A percentile compares a stretch with the other conserved stretches of the same genome.
phyloP scores from a whole-genome alignment of 768 basidiomycete genomes.

The Boletus pseudo-olivaceus region DNA sequence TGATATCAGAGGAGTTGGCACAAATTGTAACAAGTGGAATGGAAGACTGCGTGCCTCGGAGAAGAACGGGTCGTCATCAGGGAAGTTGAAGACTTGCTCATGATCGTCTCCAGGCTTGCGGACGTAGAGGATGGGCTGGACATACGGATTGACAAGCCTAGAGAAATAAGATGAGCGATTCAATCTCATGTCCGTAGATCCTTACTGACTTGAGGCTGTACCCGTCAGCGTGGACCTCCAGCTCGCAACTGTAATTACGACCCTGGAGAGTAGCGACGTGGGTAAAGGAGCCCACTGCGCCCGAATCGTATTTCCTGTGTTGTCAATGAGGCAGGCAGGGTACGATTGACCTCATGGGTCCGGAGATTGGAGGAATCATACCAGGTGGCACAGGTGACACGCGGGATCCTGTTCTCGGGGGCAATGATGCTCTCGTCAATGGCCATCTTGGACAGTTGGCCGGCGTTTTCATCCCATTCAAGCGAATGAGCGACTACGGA shows the following conservation, averaged over 20 bases:
- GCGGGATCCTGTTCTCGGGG: conserved; percentile 88
- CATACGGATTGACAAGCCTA: conserved; percentile 90
- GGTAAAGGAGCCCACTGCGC: conserved; percentile 89
- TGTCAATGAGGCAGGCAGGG: conserved; percentile 15
- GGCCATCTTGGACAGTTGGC: conserved; percentile 71
- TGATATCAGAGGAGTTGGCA: conserved; percentile 11
- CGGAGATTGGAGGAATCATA: conserved; percentile 33
- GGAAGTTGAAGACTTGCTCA: conserved; percentile 68
- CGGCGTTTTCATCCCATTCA: conserved; percentile 90
- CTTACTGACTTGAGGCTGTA: conserved; percentile 71
- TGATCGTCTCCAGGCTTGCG: conserved; percentile 80
- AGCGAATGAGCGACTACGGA: conserved; percentile 82
- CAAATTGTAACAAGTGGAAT: background rate
- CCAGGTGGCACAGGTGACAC: conserved; percentile 92
- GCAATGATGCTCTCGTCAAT: conserved; percentile 84
- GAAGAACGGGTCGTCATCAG: conserved; percentile 90
- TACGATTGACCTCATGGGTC: conserved; percentile 9
- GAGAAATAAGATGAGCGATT: conserved; percentile 7
- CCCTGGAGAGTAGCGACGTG: conserved; percentile 93
- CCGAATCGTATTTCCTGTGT: conserved; percentile 88
- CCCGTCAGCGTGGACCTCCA: conserved; percentile 93
- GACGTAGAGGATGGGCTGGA: conserved; percentile 82
- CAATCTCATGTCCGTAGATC: conserved; percentile 4
- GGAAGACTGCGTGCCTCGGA: conserved; percentile 54
- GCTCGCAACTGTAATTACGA: conserved; percentile 88